A percentile compares a stretch with the other conserved stretches of the same genome.
Evolutionary conservation across 495 filamentous ascomycete genomes (phyloP).

Genomic region (Aspergillus hancockii): DNA sequence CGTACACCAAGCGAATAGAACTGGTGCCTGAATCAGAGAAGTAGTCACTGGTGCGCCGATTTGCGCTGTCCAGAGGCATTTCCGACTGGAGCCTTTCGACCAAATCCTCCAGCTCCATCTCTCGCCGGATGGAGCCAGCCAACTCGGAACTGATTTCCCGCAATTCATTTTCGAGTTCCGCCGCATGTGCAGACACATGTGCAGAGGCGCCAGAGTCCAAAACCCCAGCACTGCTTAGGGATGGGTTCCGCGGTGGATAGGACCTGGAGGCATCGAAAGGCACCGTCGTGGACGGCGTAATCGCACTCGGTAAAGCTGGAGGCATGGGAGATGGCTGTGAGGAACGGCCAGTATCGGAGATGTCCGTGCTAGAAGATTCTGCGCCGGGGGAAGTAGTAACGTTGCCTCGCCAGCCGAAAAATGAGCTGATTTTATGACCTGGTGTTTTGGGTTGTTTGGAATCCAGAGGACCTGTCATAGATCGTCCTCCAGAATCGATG

Average conservation of each 20-base stretch:
- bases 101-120: constrained; percentile 95
- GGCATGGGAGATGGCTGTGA: constrained; percentile 60
- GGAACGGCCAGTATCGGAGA: constrained; percentile 63
- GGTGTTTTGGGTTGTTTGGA: constrained; percentile 58
- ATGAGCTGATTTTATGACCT: constrained; percentile 62
- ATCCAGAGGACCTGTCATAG: constrained; percentile 34
- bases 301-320: constrained; percentile 43
- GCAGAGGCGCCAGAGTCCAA: constrained; percentile 54
- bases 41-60: constrained; percentile 91
- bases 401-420: constrained; percentile 67
- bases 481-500: constrained; percentile 36
- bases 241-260: constrained; percentile 35
- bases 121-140: constrained; percentile 86
- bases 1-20: constrained; percentile 70
- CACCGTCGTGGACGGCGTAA: constrained; percentile 31
- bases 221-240: constrained; percentile 39
- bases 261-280: constrained; percentile 47
- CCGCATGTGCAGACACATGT: constrained; percentile 53
- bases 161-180: constrained; percentile 89
- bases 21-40: constrained; percentile 94
- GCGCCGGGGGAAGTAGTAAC: constrained; percentile 52
- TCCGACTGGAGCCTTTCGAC: constrained; percentile 84
- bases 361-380: constrained; percentile 63
- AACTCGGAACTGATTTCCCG: constrained; percentile 90
- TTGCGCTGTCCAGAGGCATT: constrained; percentile 46